Conservation (phyloP, 2,329 filamentous ascomycete genomes). For the Colletotrichum lupini region DNA sequence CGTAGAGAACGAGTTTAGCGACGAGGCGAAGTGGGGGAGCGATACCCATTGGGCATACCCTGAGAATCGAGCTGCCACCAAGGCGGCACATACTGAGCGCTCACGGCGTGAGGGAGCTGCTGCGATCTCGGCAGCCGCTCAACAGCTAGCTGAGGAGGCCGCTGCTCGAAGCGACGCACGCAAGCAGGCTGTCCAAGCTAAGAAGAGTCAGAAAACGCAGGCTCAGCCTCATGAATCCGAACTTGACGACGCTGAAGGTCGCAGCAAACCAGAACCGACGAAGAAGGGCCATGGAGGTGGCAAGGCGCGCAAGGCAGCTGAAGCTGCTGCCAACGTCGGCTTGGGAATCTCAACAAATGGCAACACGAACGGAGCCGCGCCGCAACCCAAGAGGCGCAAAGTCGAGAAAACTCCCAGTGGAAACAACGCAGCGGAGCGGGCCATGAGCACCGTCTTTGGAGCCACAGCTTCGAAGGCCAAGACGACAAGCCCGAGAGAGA, state of each 20-base stretch:
- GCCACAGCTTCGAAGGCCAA: conserved; percentile 65
- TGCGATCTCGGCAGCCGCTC: conserved; percentile 80
- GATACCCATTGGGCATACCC: conserved; percentile 95
- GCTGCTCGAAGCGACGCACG: conserved; percentile 85
- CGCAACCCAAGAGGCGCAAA: conserved; percentile 81
- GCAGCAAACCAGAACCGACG: conserved; percentile 56
- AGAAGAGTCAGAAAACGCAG: conserved; percentile 76
- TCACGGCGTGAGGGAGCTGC: conserved; percentile 83
- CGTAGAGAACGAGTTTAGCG: conserved; percentile 89
- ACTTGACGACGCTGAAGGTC: conserved; percentile 74
- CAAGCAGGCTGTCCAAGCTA: conserved; percentile 83
- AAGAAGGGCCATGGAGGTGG: conserved; percentile 73
- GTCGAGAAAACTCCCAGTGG: conserved; percentile 74
- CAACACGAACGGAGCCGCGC: conserved; percentile 61
- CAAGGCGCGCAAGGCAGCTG: conserved; percentile 73
- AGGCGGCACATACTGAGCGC: conserved; percentile 75
- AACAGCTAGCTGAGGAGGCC: conserved; percentile 83
- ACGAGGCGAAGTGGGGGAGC: conserved; percentile 94
- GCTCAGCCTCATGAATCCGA: conserved; percentile 80
- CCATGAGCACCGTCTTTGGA: conserved; percentile 70
- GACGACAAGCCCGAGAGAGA: conserved; percentile 74
- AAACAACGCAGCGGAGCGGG: conserved; percentile 70
- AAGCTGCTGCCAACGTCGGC: conserved; percentile 64
- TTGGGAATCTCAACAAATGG: conserved; percentile 72
- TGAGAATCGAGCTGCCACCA: conserved; percentile 75